phyloP scores from a whole-genome alignment of 208 protist genomes.

The Acanthamoeba sp. region DNA sequence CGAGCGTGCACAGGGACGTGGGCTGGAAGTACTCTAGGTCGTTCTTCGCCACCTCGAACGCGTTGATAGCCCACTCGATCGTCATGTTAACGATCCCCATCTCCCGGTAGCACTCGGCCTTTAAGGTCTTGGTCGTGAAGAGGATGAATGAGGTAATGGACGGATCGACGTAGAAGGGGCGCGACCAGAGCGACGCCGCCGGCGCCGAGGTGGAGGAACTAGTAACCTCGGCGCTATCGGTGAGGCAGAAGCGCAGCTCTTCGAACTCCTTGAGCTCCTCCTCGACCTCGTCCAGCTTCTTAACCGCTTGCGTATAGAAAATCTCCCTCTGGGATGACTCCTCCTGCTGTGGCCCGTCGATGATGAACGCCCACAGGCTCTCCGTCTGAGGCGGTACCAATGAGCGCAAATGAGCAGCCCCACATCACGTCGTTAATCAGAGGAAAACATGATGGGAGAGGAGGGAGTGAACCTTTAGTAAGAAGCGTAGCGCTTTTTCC shows the following conservation, averaged over 20 bases:
- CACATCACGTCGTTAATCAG: not conserved
- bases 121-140: slow-evolving; percentile 17
- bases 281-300: slow-evolving; percentile 11
- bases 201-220: not conserved
- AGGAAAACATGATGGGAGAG: not conserved
- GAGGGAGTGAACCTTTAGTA: not conserved
- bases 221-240: not conserved
- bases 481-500: not conserved
- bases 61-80: slow-evolving; percentile 39
- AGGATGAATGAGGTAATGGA: slow-evolving; percentile 11
- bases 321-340: not conserved
- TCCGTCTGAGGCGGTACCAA: slow-evolving; percentile 3
- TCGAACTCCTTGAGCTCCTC: slow-evolving; percentile 33
- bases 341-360: not conserved
- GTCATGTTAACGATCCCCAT: not conserved
- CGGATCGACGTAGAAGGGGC: not conserved
- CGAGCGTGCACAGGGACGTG: slow-evolving; percentile 40
- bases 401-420: not conserved
- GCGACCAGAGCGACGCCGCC: not conserved
- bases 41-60: slow-evolving; percentile 21
- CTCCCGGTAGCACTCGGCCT: slow-evolving; percentile 38
- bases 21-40: slow-evolving; percentile 37
- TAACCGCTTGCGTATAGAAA: not conserved
- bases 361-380: slow-evolving; percentile 38
- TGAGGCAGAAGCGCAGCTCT: not conserved